Evolutionary conservation across 257 asterid species (phyloP).

Genomic region (Galeopsis tetrahit): DNA sequence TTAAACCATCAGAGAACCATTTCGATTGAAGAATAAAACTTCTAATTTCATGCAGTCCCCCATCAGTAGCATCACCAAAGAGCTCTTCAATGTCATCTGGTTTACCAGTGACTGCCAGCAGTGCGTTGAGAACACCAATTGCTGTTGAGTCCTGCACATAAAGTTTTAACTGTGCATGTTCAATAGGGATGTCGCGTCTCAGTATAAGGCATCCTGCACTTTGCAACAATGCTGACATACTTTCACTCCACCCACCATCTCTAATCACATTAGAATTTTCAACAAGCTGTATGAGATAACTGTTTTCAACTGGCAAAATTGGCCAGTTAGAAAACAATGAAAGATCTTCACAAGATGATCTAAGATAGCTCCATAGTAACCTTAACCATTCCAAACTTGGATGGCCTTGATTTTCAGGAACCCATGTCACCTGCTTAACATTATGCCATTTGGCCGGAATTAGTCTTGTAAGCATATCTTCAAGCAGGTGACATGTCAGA

Average conservation of each 20-base stretch:
- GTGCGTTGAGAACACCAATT: constrained; percentile 73
- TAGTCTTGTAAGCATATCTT: constrained; percentile 67
- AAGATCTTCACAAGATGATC: constrained; percentile 81
- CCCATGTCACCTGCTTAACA: constrained; percentile 80
- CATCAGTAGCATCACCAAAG: constrained; percentile 72
- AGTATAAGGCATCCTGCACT: constrained; percentile 81
- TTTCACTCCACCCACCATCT: constrained; percentile 99
- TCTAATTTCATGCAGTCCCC: constrained; percentile 83
- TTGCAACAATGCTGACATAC: constrained; percentile 68
- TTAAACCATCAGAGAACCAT: constrained; percentile 75
- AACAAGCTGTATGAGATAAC: constrained; percentile 72
- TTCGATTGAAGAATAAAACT: constrained; percentile 91
- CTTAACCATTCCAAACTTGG: constrained; percentile 86
- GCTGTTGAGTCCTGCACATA: constrained; percentile 90
- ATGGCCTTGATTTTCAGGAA: constrained; percentile 70
- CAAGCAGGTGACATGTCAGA: constrained; percentile 81
- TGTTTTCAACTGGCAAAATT: constrained; percentile 83
- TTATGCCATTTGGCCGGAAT: constrained; percentile 84
- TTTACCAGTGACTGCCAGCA: constrained; percentile 62
- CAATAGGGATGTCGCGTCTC: constrained; percentile 74
- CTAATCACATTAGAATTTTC: constrained; percentile 80
- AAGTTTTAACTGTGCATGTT: constrained; percentile 65
- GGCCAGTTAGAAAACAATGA: constrained; percentile 91
- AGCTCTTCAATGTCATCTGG: constrained; percentile 62
- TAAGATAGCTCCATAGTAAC: constrained; percentile 81